These are phyloP conservation scores for Phycomyces blakesleeanus DNA, from an alignment of 192 early-diverging fungal genomes.

Conservation along the genomic window DNA sequence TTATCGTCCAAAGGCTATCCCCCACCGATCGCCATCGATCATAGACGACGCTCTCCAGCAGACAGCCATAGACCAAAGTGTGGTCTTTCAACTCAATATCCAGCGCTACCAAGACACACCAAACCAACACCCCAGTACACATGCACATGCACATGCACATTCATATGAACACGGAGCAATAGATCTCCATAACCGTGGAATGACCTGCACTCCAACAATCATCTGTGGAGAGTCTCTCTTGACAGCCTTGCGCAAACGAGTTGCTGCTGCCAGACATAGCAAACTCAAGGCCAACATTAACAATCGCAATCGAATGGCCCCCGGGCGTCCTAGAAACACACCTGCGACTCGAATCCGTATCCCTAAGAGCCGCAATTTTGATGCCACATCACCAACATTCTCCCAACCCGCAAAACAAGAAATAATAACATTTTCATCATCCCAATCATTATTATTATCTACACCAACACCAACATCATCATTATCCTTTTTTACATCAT, in stretches of 20 bases:
- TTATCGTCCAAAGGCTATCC: constrained; percentile 16
- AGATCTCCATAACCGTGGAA: not conserved
- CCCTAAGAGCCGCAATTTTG: not conserved
- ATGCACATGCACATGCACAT: no score
- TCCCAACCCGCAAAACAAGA: no score
- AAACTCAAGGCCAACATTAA: no score
- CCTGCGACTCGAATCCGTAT: constrained; percentile 11
- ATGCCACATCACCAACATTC: no score
- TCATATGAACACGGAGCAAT: not conserved
- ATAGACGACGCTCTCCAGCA: constrained; percentile 13
- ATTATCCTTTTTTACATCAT: no score
- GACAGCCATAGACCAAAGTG: constrained; percentile 16
- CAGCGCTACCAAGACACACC: not conserved
- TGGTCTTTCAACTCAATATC: constrained; percentile 22
- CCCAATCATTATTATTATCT: not conserved
- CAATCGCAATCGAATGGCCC: not conserved
- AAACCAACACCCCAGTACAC: not conserved
- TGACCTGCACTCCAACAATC: constrained; percentile 8
- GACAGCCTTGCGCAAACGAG: constrained; percentile 11
- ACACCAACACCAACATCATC: not conserved
- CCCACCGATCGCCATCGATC: constrained; percentile 20
- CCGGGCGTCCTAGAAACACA: constrained; percentile 1
- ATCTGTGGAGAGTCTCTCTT: constrained; percentile 25
- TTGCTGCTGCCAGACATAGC: constrained; percentile 10
- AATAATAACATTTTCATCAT: no score